Base-by-base conservation (phyloP, 768 basidiomycete genomes). In the Clitopilus hobsonii region DNA sequence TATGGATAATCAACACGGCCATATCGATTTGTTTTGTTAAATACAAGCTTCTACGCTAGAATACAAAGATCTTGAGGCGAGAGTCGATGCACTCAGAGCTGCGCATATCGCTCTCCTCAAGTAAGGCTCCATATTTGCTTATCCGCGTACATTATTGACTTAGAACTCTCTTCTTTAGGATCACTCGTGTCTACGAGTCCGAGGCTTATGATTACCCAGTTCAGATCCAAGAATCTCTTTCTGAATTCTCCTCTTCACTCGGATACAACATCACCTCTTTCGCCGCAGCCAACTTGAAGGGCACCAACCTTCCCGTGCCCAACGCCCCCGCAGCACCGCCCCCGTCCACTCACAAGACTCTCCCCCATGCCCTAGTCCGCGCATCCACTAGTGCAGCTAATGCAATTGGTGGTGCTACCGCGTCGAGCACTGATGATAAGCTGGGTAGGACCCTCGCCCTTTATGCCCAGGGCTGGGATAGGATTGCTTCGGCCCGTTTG, bases 41-140 rank as follows among this genome's bases (percentile, higher is more conserved):
- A 13, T 51, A 11, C 47, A 5, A 16, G 5, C 49, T 13, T 24
- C n/a, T 5, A 14, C 18, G 58, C n/a, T 75, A 91, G 96, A 99
- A 70, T 99, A 98, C 80, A 94, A 88, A 65, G 92, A 96, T 67
- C 85, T 99, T 60, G 97, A 99, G 72, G 79, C 86, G 47, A 88
- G 93, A 54, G 97, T 98, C 36, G 97, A 99, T 71, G 93, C 92
- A 26, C 83, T 99, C 52, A 83, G 85, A 60, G 74, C 80, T 45
- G 88, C 91, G 4, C 94, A 96, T 66, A 65, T 88, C 52, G 66
- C 80, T 2, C 58, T 98, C 50, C 79, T 95, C 72, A 97, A 88
- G 92, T 90, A 60, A 53, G 82, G 26, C 26, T 24, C 49, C 16
- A 10, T 51, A 20, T 51, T 32, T n/a, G 14, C n/a, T 51, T 29